Base-by-base conservation (phyloP, 257 asterid species). In the Verbascum thapsus region DNA sequence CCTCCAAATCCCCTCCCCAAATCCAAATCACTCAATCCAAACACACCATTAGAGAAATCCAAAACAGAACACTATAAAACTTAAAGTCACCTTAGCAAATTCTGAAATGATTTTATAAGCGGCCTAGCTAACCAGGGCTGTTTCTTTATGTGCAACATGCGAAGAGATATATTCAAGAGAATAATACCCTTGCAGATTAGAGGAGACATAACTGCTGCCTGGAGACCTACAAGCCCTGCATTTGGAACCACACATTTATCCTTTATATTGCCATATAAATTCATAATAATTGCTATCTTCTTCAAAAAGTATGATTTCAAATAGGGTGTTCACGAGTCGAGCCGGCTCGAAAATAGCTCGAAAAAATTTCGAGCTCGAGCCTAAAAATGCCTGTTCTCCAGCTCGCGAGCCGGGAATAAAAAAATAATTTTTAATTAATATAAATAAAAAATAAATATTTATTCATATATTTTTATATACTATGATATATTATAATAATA, bases 201-300 rank as follows among this genome's bases (percentile, higher is more conserved):
- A 63, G 96, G 86, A 54, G 81, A 74, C 78, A 79, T 63, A 15
- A 87, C 77, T 52, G 95, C 99, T 70, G 97, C 99, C 78, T 89
- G 99, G 56, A 92, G 96, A 60, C 99, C 99, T 12, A 89, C 97
- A 49, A 92, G 69, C 61, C 99, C 98, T 91, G 69, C 74, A 82
- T 42, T 37, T 34, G 26, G 9, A 63, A 67, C 38, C 38, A 23
- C 57, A 44, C n/a, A 45, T 5, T 23, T 51, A 40, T 57, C 38
- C 22, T 15, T 48, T 61, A 58, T 35, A 63, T n/a, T 30, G 13
- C 37, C 52, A 48, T 44, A 42, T 35, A 47, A 40, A 26, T 26
- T n/a, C n/a, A n/a, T n/a, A n/a, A n/a, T 7, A 20, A 62, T 61
- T 17, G 32, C 34, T 51, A 34, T 42, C 32, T 22, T 54, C 37